Conservation (phyloP, 257 asterid genomes). For the Craterostigma plantagineum region DNA sequence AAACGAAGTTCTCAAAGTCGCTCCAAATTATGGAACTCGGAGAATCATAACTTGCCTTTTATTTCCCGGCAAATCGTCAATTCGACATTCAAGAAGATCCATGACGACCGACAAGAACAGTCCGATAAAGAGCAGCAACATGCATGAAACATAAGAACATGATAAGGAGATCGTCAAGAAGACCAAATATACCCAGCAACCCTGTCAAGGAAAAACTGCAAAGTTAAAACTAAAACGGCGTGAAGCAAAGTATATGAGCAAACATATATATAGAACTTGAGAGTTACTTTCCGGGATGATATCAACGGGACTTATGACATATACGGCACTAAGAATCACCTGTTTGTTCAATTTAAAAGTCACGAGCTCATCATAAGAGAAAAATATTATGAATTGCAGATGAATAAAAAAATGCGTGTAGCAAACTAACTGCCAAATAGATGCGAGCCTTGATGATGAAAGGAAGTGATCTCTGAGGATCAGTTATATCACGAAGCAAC, state of each 20-base stretch:
- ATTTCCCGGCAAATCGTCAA: constrained; percentile 2
- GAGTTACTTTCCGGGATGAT: constrained; percentile 31
- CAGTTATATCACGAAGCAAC: constrained; percentile 52
- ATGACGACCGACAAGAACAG: constrained; percentile 64
- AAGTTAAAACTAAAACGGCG: neutral
- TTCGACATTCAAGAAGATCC: constrained; percentile 34
- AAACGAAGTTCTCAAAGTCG: no score
- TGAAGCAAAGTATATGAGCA: constrained; percentile 6
- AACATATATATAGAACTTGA: neutral
- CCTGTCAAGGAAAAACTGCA: constrained; percentile 19
- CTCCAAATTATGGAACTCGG: no score
- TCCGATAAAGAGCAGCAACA: constrained; percentile 85
- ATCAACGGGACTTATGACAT: constrained; percentile 37
- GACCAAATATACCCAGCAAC: constrained; percentile 54
- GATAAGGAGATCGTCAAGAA: constrained; percentile 67
- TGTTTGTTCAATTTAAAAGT: constrained; percentile 8
- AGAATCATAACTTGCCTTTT: no score
- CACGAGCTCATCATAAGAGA: constrained; percentile 1
- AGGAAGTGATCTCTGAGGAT: constrained; percentile 90
- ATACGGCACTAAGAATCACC: constrained; percentile 20
- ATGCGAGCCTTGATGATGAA: constrained; percentile 62
- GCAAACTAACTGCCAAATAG: constrained; percentile 79
- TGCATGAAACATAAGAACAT: constrained; percentile 62
- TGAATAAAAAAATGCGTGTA: constrained; percentile 4
- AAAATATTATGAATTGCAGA: constrained; percentile 2